Conservation (phyloP, 306 rosid genomes). For the Vigna unguiculata region DNA sequence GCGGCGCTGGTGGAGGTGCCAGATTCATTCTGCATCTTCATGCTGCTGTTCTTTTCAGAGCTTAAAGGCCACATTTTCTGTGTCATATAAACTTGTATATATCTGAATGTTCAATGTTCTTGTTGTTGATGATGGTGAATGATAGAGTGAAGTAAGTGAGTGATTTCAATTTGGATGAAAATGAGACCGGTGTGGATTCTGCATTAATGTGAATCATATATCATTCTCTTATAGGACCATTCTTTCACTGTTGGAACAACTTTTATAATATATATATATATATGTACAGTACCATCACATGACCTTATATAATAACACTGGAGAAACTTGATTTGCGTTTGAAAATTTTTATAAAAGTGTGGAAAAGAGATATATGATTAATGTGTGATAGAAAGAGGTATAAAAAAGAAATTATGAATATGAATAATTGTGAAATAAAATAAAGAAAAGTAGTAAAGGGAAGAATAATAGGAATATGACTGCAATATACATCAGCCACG, state of each 20-base stretch:
- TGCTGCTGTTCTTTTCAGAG: slow-evolving; percentile 47
- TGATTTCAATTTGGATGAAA: not conserved
- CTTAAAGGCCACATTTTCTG: slow-evolving; percentile 57
- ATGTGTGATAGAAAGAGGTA: not conserved
- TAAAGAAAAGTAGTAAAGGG: not conserved
- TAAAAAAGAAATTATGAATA: too few relatives aligned
- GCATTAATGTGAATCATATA: not conserved
- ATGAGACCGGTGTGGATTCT: not conserved
- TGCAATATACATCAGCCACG: slow-evolving; percentile 44
- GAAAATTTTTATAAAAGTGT: not conserved
- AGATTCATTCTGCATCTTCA: slow-evolving; percentile 24
- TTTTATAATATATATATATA: not conserved
- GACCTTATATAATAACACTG: too few relatives aligned
- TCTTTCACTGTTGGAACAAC: not conserved
- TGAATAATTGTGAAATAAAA: not conserved
- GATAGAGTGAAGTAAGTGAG: not conserved
- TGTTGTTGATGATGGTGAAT: not conserved
- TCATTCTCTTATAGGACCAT: not conserved
- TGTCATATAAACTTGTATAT: not conserved
- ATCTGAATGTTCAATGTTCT: not conserved
- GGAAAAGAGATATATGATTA: too few relatives aligned
- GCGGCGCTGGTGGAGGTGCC: not conserved
- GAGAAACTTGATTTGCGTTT: not conserved
- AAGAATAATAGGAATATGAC: slow-evolving; percentile 26
- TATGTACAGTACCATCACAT: not conserved